Evolutionary conservation across 2,329 filamentous ascomycete genomes (phyloP), one percentile per base, ranked within the genome.

Genomic region (Colletotrichum filicis): DNA sequence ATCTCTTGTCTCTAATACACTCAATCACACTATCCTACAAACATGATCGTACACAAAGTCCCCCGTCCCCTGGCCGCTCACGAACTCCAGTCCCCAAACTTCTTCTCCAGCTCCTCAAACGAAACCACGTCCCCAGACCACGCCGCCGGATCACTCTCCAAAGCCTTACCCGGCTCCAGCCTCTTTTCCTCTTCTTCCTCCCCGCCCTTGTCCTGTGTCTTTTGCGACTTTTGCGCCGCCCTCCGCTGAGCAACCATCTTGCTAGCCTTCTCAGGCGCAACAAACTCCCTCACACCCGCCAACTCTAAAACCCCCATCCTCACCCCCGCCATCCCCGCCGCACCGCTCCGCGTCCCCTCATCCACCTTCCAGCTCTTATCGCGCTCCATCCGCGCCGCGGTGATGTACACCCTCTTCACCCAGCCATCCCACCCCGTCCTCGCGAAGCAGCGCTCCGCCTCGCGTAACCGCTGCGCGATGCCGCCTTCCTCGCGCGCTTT

Each of bases 281-380:
- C 46, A 24, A 59, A 61, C 46, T 72, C 46, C 26, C 57, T 71
- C 6, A 84, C 80, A 4, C 83, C 85, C 1, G 83, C 83, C 79
- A 86, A 82, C 59, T 84, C 82, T 32, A 86, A 60, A 9, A 85
- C 81, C 12, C 82, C 83, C 26, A 79, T 75, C 64, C 84, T 78
- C 32, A 82, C 83, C 8, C 82, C 84, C 2, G 82, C 83, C 66
- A 86, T 79, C 5, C 84, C 84, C 5, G 79, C 83, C 11, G 79
- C 80, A 26, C 37, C 37, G 37, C 80, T 81, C 7, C 80, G 60
- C 52, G 53, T 63, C 19, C 53, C 56, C 5, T 75, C 65, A 7
- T 42, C 37, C 37, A 26, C 32, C 46, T 37, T 74, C 63, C 76
- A 81, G 16, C 81, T 58, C 49, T 77, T 80, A 11, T 77, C 76